Conservation (phyloP, 352 stramenopile species). For the Phytophthora lateralis region DNA sequence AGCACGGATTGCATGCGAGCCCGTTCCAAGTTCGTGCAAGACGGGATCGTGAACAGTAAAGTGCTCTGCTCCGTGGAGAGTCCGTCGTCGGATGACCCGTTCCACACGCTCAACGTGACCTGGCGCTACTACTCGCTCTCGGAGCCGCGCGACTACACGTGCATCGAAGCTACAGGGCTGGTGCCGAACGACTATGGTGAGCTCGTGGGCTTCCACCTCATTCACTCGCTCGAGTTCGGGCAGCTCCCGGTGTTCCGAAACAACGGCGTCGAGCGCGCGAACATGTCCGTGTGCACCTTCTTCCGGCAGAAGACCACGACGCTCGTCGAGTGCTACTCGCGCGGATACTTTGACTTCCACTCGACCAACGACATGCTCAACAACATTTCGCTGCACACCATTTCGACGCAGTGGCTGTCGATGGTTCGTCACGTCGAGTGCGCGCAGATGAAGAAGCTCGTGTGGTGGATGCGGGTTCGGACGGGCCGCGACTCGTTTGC, state of each 20-base stretch:
- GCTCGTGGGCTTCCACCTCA: constrained; percentile 57
- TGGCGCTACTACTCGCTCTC: constrained; percentile 50
- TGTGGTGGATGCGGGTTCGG: constrained; percentile 45
- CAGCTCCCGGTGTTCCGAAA: constrained; percentile 43
- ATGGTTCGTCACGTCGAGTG: constrained; percentile 43
- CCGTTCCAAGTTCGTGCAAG: constrained; percentile 51
- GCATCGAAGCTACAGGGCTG: constrained; percentile 57
- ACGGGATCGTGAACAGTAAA: constrained; percentile 46
- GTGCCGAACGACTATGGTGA: constrained; percentile 42
- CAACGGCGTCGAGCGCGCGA: constrained; percentile 45
- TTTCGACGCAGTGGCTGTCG: constrained; percentile 49
- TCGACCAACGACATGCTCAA: constrained; percentile 48
- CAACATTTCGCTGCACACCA: constrained; percentile 48
- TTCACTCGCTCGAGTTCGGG: constrained; percentile 61
- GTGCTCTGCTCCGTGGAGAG: constrained; percentile 37
- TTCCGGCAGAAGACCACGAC: constrained; percentile 44
- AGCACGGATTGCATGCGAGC: constrained; percentile 46
- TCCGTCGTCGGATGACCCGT: constrained; percentile 47
- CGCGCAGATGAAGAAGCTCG: constrained; percentile 56
- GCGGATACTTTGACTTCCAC: constrained; percentile 57
- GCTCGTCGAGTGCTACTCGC: constrained; percentile 45
- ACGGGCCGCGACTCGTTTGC: constrained; percentile 47
- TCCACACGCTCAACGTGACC: constrained; percentile 55
- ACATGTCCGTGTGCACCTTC: constrained; percentile 53
- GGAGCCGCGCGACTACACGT: constrained; percentile 60